These are phyloP conservation scores for Knoxia roxburghii DNA, from an alignment of 257 asterid genomes.

Conservation along the genomic window DNA sequence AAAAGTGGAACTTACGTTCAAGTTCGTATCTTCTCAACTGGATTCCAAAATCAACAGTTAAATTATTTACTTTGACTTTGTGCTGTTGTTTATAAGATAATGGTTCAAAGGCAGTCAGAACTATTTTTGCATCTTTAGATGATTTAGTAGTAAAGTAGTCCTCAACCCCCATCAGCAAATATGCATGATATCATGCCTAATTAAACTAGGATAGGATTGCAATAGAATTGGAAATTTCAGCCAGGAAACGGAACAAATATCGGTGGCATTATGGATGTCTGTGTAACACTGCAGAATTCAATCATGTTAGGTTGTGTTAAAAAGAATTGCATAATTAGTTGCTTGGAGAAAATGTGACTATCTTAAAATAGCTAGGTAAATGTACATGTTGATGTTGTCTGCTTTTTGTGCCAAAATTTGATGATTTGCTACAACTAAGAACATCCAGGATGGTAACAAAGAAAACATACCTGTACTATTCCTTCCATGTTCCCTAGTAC, in stretches of 20 bases:
- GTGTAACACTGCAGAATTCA: not conserved
- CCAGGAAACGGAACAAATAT: not conserved
- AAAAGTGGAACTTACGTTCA: constrained; percentile 59
- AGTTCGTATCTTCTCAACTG: constrained; percentile 28
- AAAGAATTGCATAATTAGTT: not conserved
- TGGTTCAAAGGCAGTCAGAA: not conserved
- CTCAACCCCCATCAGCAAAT: not conserved
- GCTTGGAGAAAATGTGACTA: not conserved
- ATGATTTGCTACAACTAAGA: not conserved
- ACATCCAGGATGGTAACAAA: not conserved
- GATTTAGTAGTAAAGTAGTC: not conserved
- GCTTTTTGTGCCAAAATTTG: not conserved
- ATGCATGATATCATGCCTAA: not conserved
- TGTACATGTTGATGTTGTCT: not conserved
- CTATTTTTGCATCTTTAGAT: not conserved
- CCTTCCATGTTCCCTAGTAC: not conserved
- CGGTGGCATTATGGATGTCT: not conserved
- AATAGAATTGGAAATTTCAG: not conserved
- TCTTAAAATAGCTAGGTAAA: not conserved
- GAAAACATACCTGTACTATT: not conserved
- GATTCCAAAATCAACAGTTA: not conserved
- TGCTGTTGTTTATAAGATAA: not conserved
- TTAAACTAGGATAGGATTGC: not conserved
- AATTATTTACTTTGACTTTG: not conserved
- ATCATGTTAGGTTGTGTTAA: not conserved